Base-by-base conservation (phyloP, 768 basidiomycete species). In the Tricholoma furcatifolium region DNA sequence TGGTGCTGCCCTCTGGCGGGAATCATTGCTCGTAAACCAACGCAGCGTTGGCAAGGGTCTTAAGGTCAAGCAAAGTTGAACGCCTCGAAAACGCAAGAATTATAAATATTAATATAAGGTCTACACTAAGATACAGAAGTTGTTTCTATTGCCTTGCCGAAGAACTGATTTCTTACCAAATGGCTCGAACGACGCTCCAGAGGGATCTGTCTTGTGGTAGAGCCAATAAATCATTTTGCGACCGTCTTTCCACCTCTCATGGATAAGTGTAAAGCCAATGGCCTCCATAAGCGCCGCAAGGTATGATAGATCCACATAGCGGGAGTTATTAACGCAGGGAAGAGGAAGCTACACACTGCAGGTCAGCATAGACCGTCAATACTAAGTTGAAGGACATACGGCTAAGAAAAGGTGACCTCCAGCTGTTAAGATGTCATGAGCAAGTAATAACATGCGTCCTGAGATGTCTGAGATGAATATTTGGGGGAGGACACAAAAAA, bases 171-270 rank as follows among this genome's bases (percentile, higher is more conserved):
- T 93, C 70, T 74, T 85, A 31, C 61, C 38, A 54, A 84, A 85
- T 0, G 51, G 55, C 4, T 61, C 59, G 47, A 39, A 11, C 44
- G 43, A 32, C 15, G 41, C 23, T 30, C 40, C 34, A 23, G 59
- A 27, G 10, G 24, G 34, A 34, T 40, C 50, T 46, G 46, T 47
- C 66, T 83, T 90, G n/a, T 69, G 77, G 64, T 82, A 93, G 8
- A 97, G 72, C 84, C 87, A 91, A 65, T 96, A 97, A 3, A 76
- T 85, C 80, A 96, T 93, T 69, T 91, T 96, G 4, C 92, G 87
- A 12, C 82, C 82, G 20, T 68, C 63, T 61, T 77, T 83, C 84
- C 85, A 89, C 56, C 78, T 76, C 41, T 75, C 76, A 50, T 79
- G 75, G 18, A 87, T 63, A 62, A 83, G 71, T 0, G 57, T 62